Evolutionary conservation across 2,329 filamentous ascomycete genomes (phyloP).

Genomic region (Nemania sp.): DNA sequence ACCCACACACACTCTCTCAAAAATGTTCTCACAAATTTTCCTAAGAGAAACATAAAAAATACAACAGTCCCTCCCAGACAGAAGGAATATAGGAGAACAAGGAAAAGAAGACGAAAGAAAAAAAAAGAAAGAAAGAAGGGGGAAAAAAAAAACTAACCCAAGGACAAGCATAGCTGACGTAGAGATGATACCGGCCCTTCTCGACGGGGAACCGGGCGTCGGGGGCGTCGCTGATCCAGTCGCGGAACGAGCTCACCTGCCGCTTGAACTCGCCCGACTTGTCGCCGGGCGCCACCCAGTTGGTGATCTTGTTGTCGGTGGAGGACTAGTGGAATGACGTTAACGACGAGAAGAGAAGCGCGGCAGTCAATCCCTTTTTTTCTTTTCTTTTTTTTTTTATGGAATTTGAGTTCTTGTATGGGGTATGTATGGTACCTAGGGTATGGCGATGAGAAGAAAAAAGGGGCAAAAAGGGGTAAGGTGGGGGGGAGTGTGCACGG

Average conservation of each 20-base stretch:
- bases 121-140: not conserved
- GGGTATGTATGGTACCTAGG: too few relatives aligned
- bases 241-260: slow-evolving; percentile 79
- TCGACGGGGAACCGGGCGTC: slow-evolving; percentile 81
- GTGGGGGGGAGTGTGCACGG: too few relatives aligned
- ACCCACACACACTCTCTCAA: too few relatives aligned
- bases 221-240: slow-evolving; percentile 73
- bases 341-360: too few relatives aligned
- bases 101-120: not conserved
- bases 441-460: too few relatives aligned
- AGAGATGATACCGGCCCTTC: slow-evolving; percentile 91
- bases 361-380: too few relatives aligned
- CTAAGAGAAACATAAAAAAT: not conserved
- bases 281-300: slow-evolving; percentile 81
- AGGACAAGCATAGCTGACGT: slow-evolving; percentile 90
- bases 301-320: slow-evolving; percentile 63
- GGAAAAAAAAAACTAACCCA: slow-evolving; percentile 60
- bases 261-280: slow-evolving; percentile 92
- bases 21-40: too few relatives aligned
- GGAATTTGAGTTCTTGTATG: too few relatives aligned
- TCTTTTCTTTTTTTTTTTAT: too few relatives aligned
- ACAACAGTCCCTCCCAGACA: not conserved
- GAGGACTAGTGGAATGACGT: slow-evolving; percentile 29
- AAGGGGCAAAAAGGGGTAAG: too few relatives aligned
- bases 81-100: not conserved